Evolutionary conservation across 2,329 filamentous ascomycete genomes (phyloP), one percentile per base, ranked within the genome.

Genomic region (Passalora sequoiae): DNA sequence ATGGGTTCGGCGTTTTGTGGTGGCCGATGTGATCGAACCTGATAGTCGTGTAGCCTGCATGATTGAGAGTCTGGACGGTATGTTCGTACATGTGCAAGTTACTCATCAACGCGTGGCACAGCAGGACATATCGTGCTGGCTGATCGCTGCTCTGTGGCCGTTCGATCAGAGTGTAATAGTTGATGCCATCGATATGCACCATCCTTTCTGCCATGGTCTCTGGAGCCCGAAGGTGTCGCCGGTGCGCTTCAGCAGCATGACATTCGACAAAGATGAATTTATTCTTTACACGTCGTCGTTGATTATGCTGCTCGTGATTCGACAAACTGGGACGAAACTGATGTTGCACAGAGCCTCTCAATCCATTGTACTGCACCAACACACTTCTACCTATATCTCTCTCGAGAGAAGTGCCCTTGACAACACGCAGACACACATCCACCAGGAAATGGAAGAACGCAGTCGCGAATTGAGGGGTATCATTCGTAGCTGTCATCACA

Each of bases 81-180:
- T 48, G 43, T 37, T 59, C 55, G 46, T 50, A 61, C 57, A 60
- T 60, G 42, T 53, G 47, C 4, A 47, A 40, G 33, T 54, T 56
- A 38, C 52, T 51, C 58, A 61, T 61, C 12, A 61, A 49, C 20
- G 59, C 58, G 30, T 61, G 59, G 42, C 49, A 47, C 17, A 61
- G 53, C 20, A 57, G 48, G n/a, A 59, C 24, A 9, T 43, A 29
- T 6, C 48, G 49, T 12, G 39, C 41, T 10, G 29, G 16, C 7
- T 20, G 16, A 9, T 32, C 9, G 16, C 29, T 13, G 21, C 40
- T 40, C 21, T 15, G 9, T 9, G 58, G 56, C 9, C 40, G 30
- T 30, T 52, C 45, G 45, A 56, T 46, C 7, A 57, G 31, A 27
- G 51, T 55, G 50, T 50, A 51, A 53, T 60, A 61, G 33, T 50